Evolutionary conservation across 1,284 basidiomycete genomes (phyloP).

Genomic region (Pseudozyma thailandica): DNA sequence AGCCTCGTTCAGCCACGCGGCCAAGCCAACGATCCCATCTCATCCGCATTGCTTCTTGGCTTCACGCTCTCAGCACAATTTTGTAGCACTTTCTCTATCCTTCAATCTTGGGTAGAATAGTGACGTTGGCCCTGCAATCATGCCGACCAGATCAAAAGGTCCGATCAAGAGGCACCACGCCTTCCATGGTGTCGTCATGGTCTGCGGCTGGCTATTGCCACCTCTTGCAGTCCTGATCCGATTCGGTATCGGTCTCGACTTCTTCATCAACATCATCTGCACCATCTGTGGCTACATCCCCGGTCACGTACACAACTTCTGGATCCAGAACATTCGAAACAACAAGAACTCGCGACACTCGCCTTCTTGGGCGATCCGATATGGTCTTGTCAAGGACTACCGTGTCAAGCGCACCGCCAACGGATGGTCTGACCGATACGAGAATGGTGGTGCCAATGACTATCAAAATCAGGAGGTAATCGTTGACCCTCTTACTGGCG

Average conservation of each 20-base stretch:
- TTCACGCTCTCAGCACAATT: no score
- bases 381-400: conserved; percentile 56
- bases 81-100: background rate
- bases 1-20: conserved; percentile 11
- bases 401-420: conserved; percentile 46
- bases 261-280: conserved; percentile 88
- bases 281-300: conserved; percentile 79
- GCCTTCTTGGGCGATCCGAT: conserved; percentile 85
- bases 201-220: conserved; percentile 51
- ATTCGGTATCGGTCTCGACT: conserved; percentile 91
- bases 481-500: conserved; percentile 53
- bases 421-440: conserved; percentile 54
- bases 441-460: conserved; percentile 29
- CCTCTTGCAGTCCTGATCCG: conserved; percentile 83
- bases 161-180: conserved; percentile 75
- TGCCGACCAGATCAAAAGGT: conserved; percentile 31
- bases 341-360: conserved; percentile 90
- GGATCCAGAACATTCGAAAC: conserved; percentile 90
- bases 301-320: conserved; percentile 84
- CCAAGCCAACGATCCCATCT: no score
- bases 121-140: background rate
- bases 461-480: conserved; percentile 46
- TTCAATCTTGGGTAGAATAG: background rate
- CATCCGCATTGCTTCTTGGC: background rate
- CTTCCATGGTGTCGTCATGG: conserved; percentile 78